Conservation (phyloP, 805 yeast genomes). For the Teunomyces lycoperdinae region DNA sequence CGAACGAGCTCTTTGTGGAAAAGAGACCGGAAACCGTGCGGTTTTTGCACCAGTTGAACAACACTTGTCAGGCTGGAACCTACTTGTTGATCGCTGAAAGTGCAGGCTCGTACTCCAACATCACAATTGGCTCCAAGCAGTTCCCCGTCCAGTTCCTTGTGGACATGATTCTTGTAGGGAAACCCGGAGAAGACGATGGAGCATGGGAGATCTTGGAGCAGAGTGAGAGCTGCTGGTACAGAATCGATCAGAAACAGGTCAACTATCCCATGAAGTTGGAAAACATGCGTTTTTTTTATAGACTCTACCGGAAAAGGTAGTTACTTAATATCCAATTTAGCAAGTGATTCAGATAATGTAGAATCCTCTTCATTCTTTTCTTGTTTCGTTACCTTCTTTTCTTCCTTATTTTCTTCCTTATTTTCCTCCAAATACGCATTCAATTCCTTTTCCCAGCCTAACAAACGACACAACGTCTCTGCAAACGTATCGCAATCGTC, state of each 20-base stretch:
- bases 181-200: constrained; percentile 39
- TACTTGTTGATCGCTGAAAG: constrained; percentile 72
- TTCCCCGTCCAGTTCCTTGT: constrained; percentile 82
- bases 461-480: constrained; percentile 43
- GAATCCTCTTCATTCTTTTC: not conserved
- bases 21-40: constrained; percentile 59
- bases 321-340: constrained; percentile 5
- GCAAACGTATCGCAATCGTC: constrained; percentile 70
- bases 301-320: constrained; percentile 61
- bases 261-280: constrained; percentile 68
- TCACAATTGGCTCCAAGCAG: constrained; percentile 67
- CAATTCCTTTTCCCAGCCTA: constrained; percentile 67
- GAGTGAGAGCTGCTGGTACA: constrained; percentile 80
- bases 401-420: not conserved
- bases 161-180: constrained; percentile 66
- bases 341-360: constrained; percentile 3
- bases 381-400: not conserved
- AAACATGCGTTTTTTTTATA: constrained; percentile 82
- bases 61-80: constrained; percentile 53
- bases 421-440: constrained; percentile 16
- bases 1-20: constrained; percentile 79
- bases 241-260: constrained; percentile 49
- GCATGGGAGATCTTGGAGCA: constrained; percentile 65
- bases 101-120: constrained; percentile 87
- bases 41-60: constrained; percentile 53